Percentiles rank a stretch among this genome's conserved stretches.
Evolutionary conservation across 2,329 filamentous ascomycete genomes (phyloP).

Genomic region (Fusarium longipes): DNA sequence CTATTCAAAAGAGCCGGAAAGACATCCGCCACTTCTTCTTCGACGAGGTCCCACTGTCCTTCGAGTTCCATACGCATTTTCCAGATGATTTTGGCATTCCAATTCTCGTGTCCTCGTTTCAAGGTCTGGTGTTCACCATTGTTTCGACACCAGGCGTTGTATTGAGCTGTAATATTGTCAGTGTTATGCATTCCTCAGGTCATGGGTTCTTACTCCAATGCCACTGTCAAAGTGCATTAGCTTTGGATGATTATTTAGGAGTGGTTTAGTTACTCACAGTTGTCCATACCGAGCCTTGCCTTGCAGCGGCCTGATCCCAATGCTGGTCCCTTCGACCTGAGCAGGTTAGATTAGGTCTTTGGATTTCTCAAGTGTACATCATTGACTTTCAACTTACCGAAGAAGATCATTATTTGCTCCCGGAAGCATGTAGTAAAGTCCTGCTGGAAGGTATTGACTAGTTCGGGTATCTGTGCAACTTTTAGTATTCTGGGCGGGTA

Average conservation of each 20-base stretch:
- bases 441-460: neutral
- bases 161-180: slow-evolving; percentile 41
- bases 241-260: neutral
- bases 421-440: slow-evolving; percentile 26
- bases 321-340: slow-evolving; percentile 18
- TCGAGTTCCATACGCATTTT: slow-evolving; percentile 49
- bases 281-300: slow-evolving; percentile 23
- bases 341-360: neutral
- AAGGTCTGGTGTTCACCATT: slow-evolving; percentile 44
- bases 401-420: slow-evolving; percentile 28
- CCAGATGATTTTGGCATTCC: slow-evolving; percentile 50
- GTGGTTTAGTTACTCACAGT: slow-evolving; percentile 21
- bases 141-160: slow-evolving; percentile 48
- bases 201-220: slow-evolving; percentile 29
- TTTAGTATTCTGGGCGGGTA: neutral
- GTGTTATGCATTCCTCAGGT: neutral
- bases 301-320: slow-evolving; percentile 37
- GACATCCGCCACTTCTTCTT: slow-evolving; percentile 40
- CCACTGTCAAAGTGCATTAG: slow-evolving; percentile 31
- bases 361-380: too few species aligned
- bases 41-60: slow-evolving; percentile 45
- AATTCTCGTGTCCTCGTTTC: slow-evolving; percentile 39
- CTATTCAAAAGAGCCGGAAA: slow-evolving; percentile 10
- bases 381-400: slow-evolving; percentile 28
- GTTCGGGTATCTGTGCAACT: slow-evolving; percentile 8